Percentiles rank a stretch among this genome's conserved stretches.
These are phyloP conservation scores for Colletotrichum scovillei DNA, from an alignment of 2,329 filamentous ascomycete species.

Conservation along the genomic window DNA sequence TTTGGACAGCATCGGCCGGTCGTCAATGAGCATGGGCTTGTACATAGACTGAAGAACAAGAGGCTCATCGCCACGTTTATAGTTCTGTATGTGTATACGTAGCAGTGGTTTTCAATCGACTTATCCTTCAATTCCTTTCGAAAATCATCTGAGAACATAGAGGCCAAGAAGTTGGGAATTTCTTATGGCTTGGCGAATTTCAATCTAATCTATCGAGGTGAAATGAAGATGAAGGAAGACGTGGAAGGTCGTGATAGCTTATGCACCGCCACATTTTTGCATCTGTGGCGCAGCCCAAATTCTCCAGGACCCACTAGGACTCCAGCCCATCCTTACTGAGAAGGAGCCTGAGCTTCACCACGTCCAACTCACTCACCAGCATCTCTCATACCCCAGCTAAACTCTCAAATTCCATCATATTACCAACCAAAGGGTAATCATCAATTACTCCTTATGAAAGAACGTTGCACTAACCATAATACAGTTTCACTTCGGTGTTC, in stretches of 20 bases:
- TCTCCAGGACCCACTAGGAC: constrained; percentile 5
- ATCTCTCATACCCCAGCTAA: background rate
- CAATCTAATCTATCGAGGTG: background rate
- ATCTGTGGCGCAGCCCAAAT: constrained; percentile 15
- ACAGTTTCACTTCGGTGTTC: background rate
- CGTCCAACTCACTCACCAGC: background rate
- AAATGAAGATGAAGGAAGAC: no score
- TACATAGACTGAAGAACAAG: constrained; percentile 36
- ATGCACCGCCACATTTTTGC: constrained; percentile 17
- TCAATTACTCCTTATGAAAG: background rate
- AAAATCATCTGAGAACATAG: background rate
- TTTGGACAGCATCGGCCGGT: constrained; percentile 25
- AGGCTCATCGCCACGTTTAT: constrained; percentile 35
- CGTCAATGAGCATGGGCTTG: constrained; percentile 20
- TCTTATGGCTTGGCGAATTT: background rate
- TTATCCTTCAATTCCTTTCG: background rate
- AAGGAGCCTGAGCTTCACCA: background rate
- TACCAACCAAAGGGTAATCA: background rate
- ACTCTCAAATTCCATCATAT: background rate
- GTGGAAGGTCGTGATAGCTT: background rate
- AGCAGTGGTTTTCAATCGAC: constrained; percentile 1
- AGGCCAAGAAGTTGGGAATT: background rate
- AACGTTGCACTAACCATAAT: background rate
- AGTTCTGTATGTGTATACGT: constrained; percentile 23
- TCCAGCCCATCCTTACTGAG: background rate